Evolutionary conservation across 768 basidiomycete genomes (phyloP).

Genomic region (Filobasidium floriforme): DNA sequence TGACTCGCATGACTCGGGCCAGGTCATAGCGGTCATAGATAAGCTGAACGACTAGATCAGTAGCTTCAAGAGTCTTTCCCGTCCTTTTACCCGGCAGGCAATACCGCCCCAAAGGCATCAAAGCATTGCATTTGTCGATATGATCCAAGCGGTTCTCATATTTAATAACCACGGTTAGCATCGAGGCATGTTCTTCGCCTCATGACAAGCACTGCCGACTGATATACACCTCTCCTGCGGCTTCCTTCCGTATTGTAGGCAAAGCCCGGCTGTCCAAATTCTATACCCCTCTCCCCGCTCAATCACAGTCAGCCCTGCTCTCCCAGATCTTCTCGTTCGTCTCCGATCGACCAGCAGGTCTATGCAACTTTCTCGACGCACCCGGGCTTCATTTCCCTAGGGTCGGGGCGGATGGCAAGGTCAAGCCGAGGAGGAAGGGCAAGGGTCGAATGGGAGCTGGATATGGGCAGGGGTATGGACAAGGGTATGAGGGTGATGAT

Average conservation of each 20-base stretch:
- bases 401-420: slow-evolving; percentile 61
- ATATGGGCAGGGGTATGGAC: slow-evolving; percentile 40
- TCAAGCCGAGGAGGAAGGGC: slow-evolving; percentile 46
- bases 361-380: slow-evolving; percentile 94
- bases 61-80: too few species aligned
- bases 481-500: slow-evolving; percentile 24
- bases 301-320: slow-evolving; percentile 50
- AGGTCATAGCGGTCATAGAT: too few species aligned
- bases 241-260: slow-evolving; percentile 52
- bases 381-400: slow-evolving; percentile 38
- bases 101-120: too few species aligned
- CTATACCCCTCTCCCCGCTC: slow-evolving; percentile 41
- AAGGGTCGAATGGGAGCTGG: slow-evolving; percentile 51
- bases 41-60: too few species aligned
- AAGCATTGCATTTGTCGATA: not conserved
- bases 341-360: slow-evolving; percentile 64
- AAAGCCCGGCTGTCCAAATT: slow-evolving; percentile 46
- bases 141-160: slow-evolving; percentile 49
- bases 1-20: too few species aligned
- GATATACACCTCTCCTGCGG: slow-evolving; percentile 61
- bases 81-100: too few species aligned
- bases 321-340: slow-evolving; percentile 86
- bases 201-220: not conserved
- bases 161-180: slow-evolving; percentile 87
- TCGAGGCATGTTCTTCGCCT: slow-evolving; percentile 47